A percentile compares a stretch with the other conserved stretches of the same genome.
Evolutionary conservation across 1,139 yeast genomes (phyloP).

Genomic region (Pichia sp.): DNA sequence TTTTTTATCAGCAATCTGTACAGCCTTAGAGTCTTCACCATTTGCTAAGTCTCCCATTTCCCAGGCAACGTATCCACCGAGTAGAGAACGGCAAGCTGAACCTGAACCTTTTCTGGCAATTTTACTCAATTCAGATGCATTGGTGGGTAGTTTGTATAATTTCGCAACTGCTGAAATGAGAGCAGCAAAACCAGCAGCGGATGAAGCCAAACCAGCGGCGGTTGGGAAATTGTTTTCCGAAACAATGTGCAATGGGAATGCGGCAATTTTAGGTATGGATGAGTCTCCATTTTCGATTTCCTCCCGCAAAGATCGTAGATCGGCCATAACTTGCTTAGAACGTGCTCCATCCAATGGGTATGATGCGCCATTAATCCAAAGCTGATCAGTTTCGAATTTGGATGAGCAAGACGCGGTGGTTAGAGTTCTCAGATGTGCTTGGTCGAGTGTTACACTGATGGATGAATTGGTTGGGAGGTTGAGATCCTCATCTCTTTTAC

Average conservation of each 20-base stretch:
- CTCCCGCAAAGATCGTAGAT: conserved; percentile 63
- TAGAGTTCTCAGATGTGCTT: conserved; percentile 81
- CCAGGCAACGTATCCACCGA: conserved; percentile 99
- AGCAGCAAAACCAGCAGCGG: conserved; percentile 98
- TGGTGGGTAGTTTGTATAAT: conserved; percentile 74
- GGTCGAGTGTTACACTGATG: conserved; percentile 88
- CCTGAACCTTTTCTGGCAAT: conserved; percentile 98
- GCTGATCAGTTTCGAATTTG: conserved; percentile 55
- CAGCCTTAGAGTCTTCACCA: conserved; percentile 91
- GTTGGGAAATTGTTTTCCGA: conserved; percentile 98
- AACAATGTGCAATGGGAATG: conserved; percentile 70
- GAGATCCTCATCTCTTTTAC: conserved; percentile 82
- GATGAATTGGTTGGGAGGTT: conserved; percentile 95
- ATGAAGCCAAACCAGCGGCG: conserved; percentile 96
- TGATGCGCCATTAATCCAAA: conserved; percentile 73
- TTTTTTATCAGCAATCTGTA: conserved; percentile 73
- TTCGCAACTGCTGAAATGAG: conserved; percentile 81
- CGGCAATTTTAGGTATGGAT: conserved; percentile 55
- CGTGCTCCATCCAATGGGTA: conserved; percentile 45
- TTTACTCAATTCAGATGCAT: conserved; percentile 78
- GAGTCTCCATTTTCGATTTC: conserved; percentile 49
- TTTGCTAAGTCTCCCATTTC: conserved; percentile 77
- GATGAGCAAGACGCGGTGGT: conserved; percentile 78
- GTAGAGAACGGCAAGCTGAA: conserved; percentile 92
- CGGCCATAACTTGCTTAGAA: conserved; percentile 74